Conservation (phyloP, 2,329 filamentous ascomycete species). For the Chaetomium olivaceum region DNA sequence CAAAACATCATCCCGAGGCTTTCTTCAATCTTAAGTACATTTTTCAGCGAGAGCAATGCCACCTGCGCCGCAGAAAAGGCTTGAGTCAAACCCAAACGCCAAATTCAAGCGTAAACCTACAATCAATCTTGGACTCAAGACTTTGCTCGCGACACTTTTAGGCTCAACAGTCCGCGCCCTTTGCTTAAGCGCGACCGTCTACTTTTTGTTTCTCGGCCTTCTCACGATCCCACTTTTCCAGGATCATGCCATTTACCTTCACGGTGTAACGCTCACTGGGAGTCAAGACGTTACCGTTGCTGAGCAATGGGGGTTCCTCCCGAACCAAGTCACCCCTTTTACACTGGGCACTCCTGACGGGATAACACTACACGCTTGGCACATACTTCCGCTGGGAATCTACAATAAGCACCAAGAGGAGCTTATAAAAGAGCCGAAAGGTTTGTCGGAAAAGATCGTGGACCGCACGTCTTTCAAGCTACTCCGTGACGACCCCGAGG, state of each 20-base stretch:
- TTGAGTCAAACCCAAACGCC: neutral
- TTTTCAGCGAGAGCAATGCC: neutral
- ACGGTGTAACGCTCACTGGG: slow-evolving; percentile 56
- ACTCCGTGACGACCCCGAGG: slow-evolving; percentile 47
- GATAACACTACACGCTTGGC: slow-evolving; percentile 72
- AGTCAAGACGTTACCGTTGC: slow-evolving; percentile 63
- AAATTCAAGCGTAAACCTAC: neutral
- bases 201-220: slow-evolving; percentile 29
- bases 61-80: neutral
- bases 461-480: slow-evolving; percentile 44
- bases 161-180: neutral
- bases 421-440: slow-evolving; percentile 44
- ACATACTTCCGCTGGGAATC: slow-evolving; percentile 68
- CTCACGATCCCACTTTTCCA: slow-evolving; percentile 48
- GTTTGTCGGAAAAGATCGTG: slow-evolving; percentile 40
- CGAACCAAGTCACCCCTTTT: slow-evolving; percentile 73
- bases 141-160: neutral
- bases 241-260: slow-evolving; percentile 58
- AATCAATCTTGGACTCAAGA: neutral
- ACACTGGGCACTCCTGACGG: slow-evolving; percentile 64
- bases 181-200: neutral
- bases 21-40: neutral
- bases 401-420: slow-evolving; percentile 61
- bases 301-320: slow-evolving; percentile 70
- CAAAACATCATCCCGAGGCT: neutral